Evolutionary conservation across 1,284 basidiomycete genomes (phyloP).

Genomic region (Gomphus sp.): DNA sequence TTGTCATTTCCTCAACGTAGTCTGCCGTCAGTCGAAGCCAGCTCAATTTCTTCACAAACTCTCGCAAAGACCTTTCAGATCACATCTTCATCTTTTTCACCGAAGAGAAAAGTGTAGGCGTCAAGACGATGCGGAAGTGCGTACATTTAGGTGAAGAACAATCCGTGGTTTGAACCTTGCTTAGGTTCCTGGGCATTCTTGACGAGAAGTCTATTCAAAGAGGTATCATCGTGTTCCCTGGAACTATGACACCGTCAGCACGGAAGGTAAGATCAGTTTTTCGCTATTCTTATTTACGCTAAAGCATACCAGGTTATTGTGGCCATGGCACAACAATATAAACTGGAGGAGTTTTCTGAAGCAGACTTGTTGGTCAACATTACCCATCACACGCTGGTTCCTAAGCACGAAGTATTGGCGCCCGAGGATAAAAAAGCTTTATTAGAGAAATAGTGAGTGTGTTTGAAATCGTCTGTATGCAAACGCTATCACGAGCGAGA

Average conservation of each 20-base stretch:
- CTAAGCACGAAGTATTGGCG: slow-evolving; percentile 84
- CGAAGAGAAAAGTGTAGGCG: slow-evolving; percentile 86
- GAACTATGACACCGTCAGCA: slow-evolving; percentile 94
- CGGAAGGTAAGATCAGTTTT: slow-evolving; percentile 59
- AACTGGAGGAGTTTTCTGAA: slow-evolving; percentile 95
- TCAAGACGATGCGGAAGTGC: slow-evolving; percentile 94
- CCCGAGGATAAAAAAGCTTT: slow-evolving; percentile 83
- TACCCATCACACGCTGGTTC: slow-evolving; percentile 91
- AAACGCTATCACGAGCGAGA: slow-evolving; percentile 1
- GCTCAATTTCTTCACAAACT: slow-evolving; percentile 83
- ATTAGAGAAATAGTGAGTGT: slow-evolving; percentile 85
- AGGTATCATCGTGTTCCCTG: slow-evolving; percentile 93
- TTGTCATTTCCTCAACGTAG: not conserved
- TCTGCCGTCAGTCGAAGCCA: slow-evolving; percentile 59
- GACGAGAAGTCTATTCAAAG: slow-evolving; percentile 85
- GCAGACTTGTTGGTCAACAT: slow-evolving; percentile 97
- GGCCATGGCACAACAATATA: slow-evolving; percentile 79
- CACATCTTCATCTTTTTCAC: slow-evolving; percentile 95
- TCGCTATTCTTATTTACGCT: not conserved
- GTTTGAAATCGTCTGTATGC: not conserved
- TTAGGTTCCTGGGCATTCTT: slow-evolving; percentile 76
- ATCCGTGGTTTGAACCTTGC: slow-evolving; percentile 1
- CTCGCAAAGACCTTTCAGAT: slow-evolving; percentile 56
- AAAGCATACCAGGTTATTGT: slow-evolving; percentile 62
- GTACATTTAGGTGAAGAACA: slow-evolving; percentile 24